phyloP scores from a whole-genome alignment of 2,329 filamentous ascomycete genomes.

The Calonectria pseudoturangicola region DNA sequence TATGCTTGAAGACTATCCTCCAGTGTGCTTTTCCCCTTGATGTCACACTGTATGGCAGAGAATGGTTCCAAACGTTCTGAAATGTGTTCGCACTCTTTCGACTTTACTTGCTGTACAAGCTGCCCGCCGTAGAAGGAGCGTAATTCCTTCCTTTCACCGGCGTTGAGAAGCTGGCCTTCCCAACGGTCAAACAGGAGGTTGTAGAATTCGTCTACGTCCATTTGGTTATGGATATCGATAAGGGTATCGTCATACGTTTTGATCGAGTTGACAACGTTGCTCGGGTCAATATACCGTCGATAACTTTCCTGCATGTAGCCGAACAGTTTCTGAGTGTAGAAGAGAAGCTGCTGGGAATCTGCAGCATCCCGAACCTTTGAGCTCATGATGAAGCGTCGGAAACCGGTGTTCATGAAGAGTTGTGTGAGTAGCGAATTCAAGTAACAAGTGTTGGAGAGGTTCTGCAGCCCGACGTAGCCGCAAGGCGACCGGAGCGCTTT shows the following conservation, averaged over 20 bases:
- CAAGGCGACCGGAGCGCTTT: slow-evolving; percentile 83
- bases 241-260: slow-evolving; percentile 87
- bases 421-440: slow-evolving; percentile 96
- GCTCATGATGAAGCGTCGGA: slow-evolving; percentile 88
- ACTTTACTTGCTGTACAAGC: slow-evolving; percentile 95
- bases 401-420: slow-evolving; percentile 94
- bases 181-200: slow-evolving; percentile 94
- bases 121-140: slow-evolving; percentile 93
- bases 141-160: slow-evolving; percentile 82
- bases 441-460: slow-evolving; percentile 97
- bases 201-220: slow-evolving; percentile 99
- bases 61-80: slow-evolving; percentile 94
- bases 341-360: slow-evolving; percentile 80
- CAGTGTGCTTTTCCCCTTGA: slow-evolving; percentile 90
- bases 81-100: slow-evolving; percentile 94
- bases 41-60: slow-evolving; percentile 95
- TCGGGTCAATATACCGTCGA: slow-evolving; percentile 83
- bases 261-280: slow-evolving; percentile 83
- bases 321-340: slow-evolving; percentile 88
- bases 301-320: slow-evolving; percentile 89
- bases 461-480: slow-evolving; percentile 92
- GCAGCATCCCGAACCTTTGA: slow-evolving; percentile 73
- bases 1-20: slow-evolving; percentile 95
- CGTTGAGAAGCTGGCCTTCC: slow-evolving; percentile 84
- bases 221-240: slow-evolving; percentile 92